Base-by-base conservation (phyloP, 805 yeast genomes). In the Barnettozyma salicaria region DNA sequence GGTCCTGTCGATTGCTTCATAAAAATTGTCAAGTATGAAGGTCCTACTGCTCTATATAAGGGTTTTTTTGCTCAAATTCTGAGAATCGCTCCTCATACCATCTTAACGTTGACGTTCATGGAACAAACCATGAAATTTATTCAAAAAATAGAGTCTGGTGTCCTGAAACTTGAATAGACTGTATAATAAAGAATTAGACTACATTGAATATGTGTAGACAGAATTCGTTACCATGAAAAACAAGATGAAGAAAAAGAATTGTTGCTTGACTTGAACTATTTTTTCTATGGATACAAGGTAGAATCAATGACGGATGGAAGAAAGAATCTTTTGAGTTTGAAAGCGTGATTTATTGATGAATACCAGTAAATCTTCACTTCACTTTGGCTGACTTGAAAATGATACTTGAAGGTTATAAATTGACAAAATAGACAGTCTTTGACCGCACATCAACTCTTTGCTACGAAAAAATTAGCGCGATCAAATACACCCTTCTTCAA, bases 71-170 rank as follows among this genome's bases (percentile, higher is more conserved):
- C 98, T 2, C 97, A 92, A 53, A 64, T 90, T 37, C 67, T 88
- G 58, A 76, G 98, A 63, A 80, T 90, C 40, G 96, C 92, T 1
- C 98, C 98, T 11, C 98, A 92, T 58, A 89, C 97, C 1, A 78
- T 92, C 36, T 65, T 85, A 52, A 83, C 95, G 19, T 71, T 92
- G 59, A 87, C 88, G 49, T 87, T 92, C 55, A 87, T 90, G 96
- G 98, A 92, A 64, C 95, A 86, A 56, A 82, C 96, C 9, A 80
- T 86, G 86, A 78, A 78, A 47, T 60, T 77, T 39, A 61, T 66
- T 26, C 59, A 60, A 35, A 48, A 55, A n/a, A 48, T 65, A 16
- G 72, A 67, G 42, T 28, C 37, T 18, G 27, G 32, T 10, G 33
- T 42, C 5, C 22, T 42, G 14, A 40, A 34, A 6, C 26, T 26